A percentile compares a stretch with the other conserved stretches of the same genome.
phyloP scores from a whole-genome alignment of 163 green algal species.

The Trebouxia gelatinosa region DNA sequence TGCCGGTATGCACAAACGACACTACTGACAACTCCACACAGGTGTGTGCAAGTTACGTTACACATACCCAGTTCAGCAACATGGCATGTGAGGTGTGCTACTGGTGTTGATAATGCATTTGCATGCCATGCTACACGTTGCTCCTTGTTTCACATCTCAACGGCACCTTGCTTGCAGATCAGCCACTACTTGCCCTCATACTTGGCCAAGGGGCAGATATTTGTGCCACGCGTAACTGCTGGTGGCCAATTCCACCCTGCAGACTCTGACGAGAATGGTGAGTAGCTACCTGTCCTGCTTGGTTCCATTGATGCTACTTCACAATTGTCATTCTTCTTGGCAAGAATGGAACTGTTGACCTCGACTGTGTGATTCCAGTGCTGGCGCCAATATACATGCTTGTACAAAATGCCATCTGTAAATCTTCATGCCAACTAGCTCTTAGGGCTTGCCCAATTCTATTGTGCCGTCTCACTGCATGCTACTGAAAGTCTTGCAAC shows the following conservation, averaged over 20 bases:
- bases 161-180: slow-evolving; percentile 41
- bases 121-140: not conserved
- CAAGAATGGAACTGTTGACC: too few species aligned
- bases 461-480: too few species aligned
- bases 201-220: slow-evolving; percentile 35
- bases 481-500: not conserved
- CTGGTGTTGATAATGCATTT: not conserved
- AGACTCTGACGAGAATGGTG: not conserved
- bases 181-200: slow-evolving; percentile 48
- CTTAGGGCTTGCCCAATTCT: too few species aligned
- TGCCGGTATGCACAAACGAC: not conserved
- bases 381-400: too few species aligned
- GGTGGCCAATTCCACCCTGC: not conserved
- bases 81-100: not conserved
- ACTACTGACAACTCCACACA: not conserved
- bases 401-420: too few species aligned
- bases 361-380: too few species aligned
- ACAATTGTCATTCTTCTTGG: not conserved
- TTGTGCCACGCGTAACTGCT: slow-evolving; percentile 11
- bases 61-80: not conserved
- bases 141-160: not conserved
- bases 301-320: not conserved
- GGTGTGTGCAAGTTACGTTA: not conserved
- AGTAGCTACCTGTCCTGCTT: not conserved
- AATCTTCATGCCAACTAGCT: too few species aligned